Conservation (phyloP, 495 filamentous ascomycete species). For the Neurospora sp. region DNA sequence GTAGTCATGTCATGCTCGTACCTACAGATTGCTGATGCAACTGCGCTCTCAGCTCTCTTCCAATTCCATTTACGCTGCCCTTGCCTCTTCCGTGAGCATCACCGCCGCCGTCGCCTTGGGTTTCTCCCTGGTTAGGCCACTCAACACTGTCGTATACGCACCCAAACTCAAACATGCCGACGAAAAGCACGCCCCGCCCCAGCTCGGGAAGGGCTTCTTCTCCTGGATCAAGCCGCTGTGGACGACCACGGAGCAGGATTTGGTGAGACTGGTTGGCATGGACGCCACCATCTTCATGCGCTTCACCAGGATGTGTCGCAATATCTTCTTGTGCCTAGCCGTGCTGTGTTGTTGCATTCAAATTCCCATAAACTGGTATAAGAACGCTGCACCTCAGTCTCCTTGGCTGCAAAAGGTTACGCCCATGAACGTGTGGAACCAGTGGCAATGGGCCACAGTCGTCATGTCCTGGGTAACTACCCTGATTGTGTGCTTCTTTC, state of each 20-base stretch:
- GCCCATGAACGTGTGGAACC: constrained; percentile 44
- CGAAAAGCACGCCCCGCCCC: constrained; percentile 85
- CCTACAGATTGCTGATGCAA: not conserved
- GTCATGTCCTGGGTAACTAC: constrained; percentile 71
- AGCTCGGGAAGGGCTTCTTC: constrained; percentile 73
- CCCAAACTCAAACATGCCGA: constrained; percentile 91
- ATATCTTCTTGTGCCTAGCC: constrained; percentile 68
- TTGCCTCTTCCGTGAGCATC: constrained; percentile 72
- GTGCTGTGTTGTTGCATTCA: constrained; percentile 68
- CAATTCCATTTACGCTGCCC: constrained; percentile 58
- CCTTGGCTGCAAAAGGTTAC: constrained; percentile 44
- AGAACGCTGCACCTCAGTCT: constrained; percentile 37
- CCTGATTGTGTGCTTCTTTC: constrained; percentile 61
- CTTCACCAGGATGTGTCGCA: constrained; percentile 83
- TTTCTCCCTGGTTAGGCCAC: constrained; percentile 85
- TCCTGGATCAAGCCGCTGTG: constrained; percentile 76
- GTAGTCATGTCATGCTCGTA: not conserved
- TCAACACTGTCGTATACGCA: constrained; percentile 84
- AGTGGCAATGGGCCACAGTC: constrained; percentile 70
- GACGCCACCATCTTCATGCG: constrained; percentile 87
- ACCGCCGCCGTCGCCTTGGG: constrained; percentile 59
- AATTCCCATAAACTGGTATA: constrained; percentile 69
- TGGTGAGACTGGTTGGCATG: constrained; percentile 72
- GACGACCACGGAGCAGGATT: constrained; percentile 59
- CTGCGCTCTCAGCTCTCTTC: constrained; percentile 18